phyloP scores from a whole-genome alignment of 768 basidiomycete species.

The Termitomyces sp. region DNA sequence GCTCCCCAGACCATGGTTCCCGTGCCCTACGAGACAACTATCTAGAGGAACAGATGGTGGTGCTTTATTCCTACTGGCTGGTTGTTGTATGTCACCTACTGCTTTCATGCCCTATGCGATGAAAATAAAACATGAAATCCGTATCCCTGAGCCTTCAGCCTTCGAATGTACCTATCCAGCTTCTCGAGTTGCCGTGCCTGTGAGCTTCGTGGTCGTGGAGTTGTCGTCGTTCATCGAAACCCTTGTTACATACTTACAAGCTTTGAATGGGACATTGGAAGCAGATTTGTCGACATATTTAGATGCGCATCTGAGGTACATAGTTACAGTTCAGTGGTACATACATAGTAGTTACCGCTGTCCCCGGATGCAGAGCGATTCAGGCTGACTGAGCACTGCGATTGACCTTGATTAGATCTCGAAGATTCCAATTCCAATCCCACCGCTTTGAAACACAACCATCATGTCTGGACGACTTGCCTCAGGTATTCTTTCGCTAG shows the following conservation, averaged over 20 bases:
- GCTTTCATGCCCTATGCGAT: slow-evolving; percentile 25
- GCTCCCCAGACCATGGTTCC: slow-evolving; percentile 91
- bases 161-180: neutral
- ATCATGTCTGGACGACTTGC: slow-evolving; percentile 65
- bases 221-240: neutral
- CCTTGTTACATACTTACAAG: too few species aligned
- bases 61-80: slow-evolving; percentile 16
- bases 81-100: slow-evolving; percentile 23
- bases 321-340: neutral
- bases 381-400: neutral
- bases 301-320: neutral
- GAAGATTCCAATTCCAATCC: neutral
- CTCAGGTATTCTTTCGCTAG: slow-evolving; percentile 37
- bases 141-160: neutral
- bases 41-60: slow-evolving; percentile 49
- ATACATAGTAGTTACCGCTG: neutral
- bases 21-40: slow-evolving; percentile 93
- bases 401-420: slow-evolving; percentile 6
- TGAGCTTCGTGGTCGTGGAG: neutral
- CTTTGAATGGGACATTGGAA: too few species aligned
- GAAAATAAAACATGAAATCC: slow-evolving; percentile 22
- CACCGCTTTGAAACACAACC: slow-evolving; percentile 5
- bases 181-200: too few species aligned
- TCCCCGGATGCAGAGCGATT: neutral
- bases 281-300: too few species aligned